phyloP scores from a whole-genome alignment of 164 flowering plant genomes.

The Cinnamomum micranthum region DNA sequence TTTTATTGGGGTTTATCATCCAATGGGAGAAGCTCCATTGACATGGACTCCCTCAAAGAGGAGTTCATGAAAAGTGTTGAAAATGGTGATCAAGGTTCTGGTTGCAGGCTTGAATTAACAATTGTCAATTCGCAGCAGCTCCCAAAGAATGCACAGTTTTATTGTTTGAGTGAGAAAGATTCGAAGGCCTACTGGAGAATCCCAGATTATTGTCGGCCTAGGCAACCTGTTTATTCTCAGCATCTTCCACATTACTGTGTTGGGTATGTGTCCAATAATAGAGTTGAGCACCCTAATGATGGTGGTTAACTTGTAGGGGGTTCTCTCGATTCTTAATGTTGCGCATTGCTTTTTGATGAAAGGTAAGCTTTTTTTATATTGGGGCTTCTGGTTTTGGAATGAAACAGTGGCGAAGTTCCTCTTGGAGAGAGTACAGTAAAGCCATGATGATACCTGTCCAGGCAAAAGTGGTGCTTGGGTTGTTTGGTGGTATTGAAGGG shows the following conservation, averaged over 20 bases:
- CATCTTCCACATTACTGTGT: conserved; percentile 14
- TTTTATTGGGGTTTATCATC: conserved; percentile 58
- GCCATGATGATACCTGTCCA: background rate
- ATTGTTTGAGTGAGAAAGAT: conserved; percentile 5
- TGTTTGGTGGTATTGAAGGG: background rate
- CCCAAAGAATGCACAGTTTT: conserved; percentile 18
- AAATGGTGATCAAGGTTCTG: conserved; percentile 29
- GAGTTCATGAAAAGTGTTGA: conserved; percentile 32
- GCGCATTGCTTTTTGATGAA: background rate
- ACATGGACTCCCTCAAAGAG: conserved; percentile 26
- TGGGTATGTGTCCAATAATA: conserved; percentile 7
- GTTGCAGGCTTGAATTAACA: conserved; percentile 34
- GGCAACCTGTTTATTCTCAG: conserved; percentile 12
- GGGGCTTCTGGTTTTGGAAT: background rate
- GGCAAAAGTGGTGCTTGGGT: background rate
- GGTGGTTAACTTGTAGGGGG: background rate
- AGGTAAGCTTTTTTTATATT: background rate
- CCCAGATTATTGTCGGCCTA: conserved; percentile 1
- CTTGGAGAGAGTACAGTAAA: background rate
- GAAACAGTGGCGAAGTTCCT: background rate
- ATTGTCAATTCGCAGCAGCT: conserved; percentile 34
- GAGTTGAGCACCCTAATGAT: background rate
- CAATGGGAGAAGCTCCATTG: conserved; percentile 14
- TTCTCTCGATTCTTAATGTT: background rate
- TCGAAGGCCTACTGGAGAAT: conserved; percentile 16